These are phyloP conservation scores for Neonectria hederae DNA, from an alignment of 2,329 filamentous ascomycete genomes.

Conservation along the genomic window DNA sequence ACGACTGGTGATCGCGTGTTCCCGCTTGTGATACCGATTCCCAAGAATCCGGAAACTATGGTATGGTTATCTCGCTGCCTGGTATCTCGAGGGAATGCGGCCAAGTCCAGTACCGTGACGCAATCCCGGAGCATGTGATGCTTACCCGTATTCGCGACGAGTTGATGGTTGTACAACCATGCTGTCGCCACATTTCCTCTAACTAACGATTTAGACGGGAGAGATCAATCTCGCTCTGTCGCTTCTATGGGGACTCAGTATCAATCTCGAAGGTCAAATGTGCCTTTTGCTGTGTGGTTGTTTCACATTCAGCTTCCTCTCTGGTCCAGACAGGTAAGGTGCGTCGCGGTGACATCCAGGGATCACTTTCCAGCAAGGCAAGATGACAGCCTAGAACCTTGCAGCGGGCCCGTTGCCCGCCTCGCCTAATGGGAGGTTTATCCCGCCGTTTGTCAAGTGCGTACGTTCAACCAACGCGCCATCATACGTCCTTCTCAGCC, in stretches of 20 bases:
- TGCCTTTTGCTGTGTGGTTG: slow-evolving; percentile 22
- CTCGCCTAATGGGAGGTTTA: slow-evolving; percentile 35
- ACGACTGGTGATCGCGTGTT: slow-evolving; percentile 16
- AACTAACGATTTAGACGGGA: background rate
- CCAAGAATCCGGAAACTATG: slow-evolving; percentile 33
- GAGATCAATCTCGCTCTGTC: background rate
- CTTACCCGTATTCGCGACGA: background rate
- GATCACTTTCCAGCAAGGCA: slow-evolving; percentile 17
- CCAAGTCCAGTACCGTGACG: slow-evolving; percentile 7
- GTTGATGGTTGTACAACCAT: background rate
- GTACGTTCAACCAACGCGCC: slow-evolving; percentile 12
- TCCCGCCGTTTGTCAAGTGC: slow-evolving; percentile 16
- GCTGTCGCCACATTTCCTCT: background rate
- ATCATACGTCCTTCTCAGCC: background rate
- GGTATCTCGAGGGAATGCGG: slow-evolving; percentile 9
- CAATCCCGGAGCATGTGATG: slow-evolving; percentile 3
- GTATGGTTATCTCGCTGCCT: slow-evolving; percentile 26
- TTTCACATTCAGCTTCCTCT: slow-evolving; percentile 37
- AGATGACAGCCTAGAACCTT: slow-evolving; percentile 29
- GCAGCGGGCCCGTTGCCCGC: slow-evolving; percentile 33
- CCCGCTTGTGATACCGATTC: slow-evolving; percentile 29
- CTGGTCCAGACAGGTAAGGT: background rate
- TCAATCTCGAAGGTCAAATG: slow-evolving; percentile 13
- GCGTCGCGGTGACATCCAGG: slow-evolving; percentile 30
- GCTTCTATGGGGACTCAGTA: background rate